Conservation (phyloP, 179 eudicot genomes). For the Spergularia azorica region DNA sequence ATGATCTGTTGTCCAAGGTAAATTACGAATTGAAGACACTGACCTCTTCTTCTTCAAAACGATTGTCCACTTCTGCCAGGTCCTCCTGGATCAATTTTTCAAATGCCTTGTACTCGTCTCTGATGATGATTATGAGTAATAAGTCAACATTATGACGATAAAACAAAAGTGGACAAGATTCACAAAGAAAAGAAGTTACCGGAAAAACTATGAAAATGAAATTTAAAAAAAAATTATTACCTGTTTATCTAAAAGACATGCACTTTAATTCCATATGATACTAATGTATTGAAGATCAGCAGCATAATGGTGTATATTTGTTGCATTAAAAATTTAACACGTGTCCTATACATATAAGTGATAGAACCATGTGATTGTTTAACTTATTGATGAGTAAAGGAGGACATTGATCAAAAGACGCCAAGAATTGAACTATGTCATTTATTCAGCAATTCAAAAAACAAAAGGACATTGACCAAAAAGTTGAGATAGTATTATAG, state of each 20-base stretch:
- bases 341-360: background rate
- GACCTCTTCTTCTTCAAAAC: slow-evolving; percentile 96
- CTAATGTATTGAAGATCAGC: background rate
- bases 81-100: slow-evolving; percentile 83
- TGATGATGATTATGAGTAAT: slow-evolving; percentile 32
- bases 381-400: slow-evolving; percentile 4
- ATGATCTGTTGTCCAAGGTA: background rate
- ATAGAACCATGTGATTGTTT: too few relatives aligned
- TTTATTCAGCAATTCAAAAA: background rate
- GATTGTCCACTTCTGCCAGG: slow-evolving; percentile 79
- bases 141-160: slow-evolving; percentile 11
- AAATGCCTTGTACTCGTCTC: slow-evolving; percentile 94
- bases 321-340: background rate
- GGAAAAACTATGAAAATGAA: background rate
- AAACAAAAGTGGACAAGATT: background rate
- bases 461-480: background rate
- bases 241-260: background rate
- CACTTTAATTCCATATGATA: background rate
- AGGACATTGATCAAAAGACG: background rate
- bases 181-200: background rate
- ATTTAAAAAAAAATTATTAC: background rate
- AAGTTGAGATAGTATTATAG: slow-evolving; percentile 12
- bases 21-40: slow-evolving; percentile 23
- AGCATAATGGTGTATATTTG: background rate
- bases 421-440: background rate